Percentiles rank a stretch among this genome's conserved stretches.
Conservation (phyloP, 208 protist genomes). For the Endotrypanum monterogeii region DNA sequence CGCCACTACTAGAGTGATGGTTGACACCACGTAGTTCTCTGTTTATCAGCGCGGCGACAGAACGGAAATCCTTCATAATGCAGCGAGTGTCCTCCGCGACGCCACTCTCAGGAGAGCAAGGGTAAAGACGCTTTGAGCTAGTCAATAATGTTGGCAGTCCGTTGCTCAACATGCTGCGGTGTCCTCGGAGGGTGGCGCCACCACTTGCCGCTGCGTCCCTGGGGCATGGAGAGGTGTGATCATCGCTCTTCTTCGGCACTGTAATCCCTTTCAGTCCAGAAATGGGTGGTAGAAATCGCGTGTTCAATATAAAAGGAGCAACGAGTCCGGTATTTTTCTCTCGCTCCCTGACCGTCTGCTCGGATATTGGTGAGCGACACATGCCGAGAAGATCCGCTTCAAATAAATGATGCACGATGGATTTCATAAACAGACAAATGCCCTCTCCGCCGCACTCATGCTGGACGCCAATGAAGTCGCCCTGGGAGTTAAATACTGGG, state of each 20-base stretch:
- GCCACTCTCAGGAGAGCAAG: not conserved
- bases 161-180: not conserved
- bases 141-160: not conserved
- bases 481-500: slow-evolving; percentile 71
- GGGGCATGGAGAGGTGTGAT: not conserved
- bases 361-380: slow-evolving; percentile 70
- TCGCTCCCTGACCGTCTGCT: slow-evolving; percentile 25
- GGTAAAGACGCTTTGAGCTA: not conserved
- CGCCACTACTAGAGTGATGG: not conserved
- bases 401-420: slow-evolving; percentile 82
- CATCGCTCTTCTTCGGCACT: not conserved
- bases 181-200: not conserved
- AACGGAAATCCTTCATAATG: not conserved
- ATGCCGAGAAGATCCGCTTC: slow-evolving; percentile 63
- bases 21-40: too few relatives aligned
- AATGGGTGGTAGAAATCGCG: not conserved
- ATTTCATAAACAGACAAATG: slow-evolving; percentile 61
- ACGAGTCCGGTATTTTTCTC: slow-evolving; percentile 4
- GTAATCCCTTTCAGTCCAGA: not conserved
- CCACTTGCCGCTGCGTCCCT: not conserved
- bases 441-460: slow-evolving; percentile 60
- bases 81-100: not conserved
- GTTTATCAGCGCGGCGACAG: not conserved
- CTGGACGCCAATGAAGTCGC: slow-evolving; percentile 88
- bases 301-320: not conserved